Base-by-base conservation (phyloP, 129 eudicot genomes). In the Helichrysum umbraculigerum region DNA sequence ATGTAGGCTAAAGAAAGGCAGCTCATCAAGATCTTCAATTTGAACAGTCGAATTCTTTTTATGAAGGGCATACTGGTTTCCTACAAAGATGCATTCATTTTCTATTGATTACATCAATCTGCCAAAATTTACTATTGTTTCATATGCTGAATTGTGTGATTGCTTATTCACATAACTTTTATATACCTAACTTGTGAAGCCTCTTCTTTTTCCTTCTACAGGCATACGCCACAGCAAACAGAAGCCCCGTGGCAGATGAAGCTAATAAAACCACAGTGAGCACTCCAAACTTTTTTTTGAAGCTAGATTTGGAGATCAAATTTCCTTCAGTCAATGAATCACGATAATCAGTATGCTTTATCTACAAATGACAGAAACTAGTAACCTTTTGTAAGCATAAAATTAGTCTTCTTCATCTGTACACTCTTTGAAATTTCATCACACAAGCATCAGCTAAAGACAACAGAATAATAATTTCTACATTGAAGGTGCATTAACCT, bases 211-310 rank as follows among this genome's bases (percentile, higher is more conserved):
- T 78, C 60, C 63, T 72, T 71, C 44, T 30, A 50, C 66, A 47
- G 5, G 72, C 72, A 79, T 63, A 51, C 20, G 12, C 73, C 63
- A 71, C 25, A 28, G 77, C 72, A 79, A 50, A 71, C 71, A 71
- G 54, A 78, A 78, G 82, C 30, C 64, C 29, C 58, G 17, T 34
- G 11, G n/a, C 67, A 12, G 59, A 33, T 33, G 78, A 33, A 21
- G 44, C 52, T 64, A 29, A 22, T 34, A 79, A 20, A 11, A 37
- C 72, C 52, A 78, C 39, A 1, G 57, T 35, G 21, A 50, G 21
- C 10, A 79, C 47, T 52, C 47, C 60, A n/a, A 7, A 47, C 66
- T 3, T n/a, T 44, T 54, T 72, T 21, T 56, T 54, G 39, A 34
- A 67, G 47, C 59, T 57, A 29, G 66, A 20, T 1, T 21, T 59